These are phyloP conservation scores for Populus simonii DNA, from an alignment of 345 rosid genomes.

Conservation along the genomic window DNA sequence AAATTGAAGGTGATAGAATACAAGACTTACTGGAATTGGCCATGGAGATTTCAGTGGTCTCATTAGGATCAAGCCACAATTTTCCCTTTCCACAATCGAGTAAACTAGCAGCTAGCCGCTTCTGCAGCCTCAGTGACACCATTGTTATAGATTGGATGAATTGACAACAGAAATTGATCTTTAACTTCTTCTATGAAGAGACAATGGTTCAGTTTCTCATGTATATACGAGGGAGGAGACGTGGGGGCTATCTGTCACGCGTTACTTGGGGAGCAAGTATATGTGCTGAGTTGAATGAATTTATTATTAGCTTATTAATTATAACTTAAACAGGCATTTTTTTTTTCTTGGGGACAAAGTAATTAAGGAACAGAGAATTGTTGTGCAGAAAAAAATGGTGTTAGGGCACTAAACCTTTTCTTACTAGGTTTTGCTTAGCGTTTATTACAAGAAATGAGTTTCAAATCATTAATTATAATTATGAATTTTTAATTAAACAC, in stretches of 20 bases:
- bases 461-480: no score
- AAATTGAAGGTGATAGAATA: background rate
- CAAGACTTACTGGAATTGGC: slow-evolving; percentile 56
- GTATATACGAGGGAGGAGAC: no score
- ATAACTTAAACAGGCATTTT: background rate
- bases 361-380: background rate
- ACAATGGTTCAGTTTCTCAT: no score
- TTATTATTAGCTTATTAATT: background rate
- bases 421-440: no score
- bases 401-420: no score
- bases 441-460: no score
- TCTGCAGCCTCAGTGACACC: slow-evolving; percentile 85
- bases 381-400: no score
- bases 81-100: slow-evolving; percentile 60
- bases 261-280: slow-evolving; percentile 3
- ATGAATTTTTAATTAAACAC: no score
- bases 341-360: slow-evolving; percentile 2
- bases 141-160: slow-evolving; percentile 18
- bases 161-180: no score
- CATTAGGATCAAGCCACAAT: slow-evolving; percentile 74
- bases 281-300: background rate
- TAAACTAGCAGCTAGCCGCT: slow-evolving; percentile 68
- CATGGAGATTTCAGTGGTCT: slow-evolving; percentile 59
- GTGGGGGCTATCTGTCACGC: no score
- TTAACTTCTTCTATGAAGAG: no score